Conservation (phyloP, 2,329 filamentous ascomycete genomes). For the Acrocalymma vagum region DNA sequence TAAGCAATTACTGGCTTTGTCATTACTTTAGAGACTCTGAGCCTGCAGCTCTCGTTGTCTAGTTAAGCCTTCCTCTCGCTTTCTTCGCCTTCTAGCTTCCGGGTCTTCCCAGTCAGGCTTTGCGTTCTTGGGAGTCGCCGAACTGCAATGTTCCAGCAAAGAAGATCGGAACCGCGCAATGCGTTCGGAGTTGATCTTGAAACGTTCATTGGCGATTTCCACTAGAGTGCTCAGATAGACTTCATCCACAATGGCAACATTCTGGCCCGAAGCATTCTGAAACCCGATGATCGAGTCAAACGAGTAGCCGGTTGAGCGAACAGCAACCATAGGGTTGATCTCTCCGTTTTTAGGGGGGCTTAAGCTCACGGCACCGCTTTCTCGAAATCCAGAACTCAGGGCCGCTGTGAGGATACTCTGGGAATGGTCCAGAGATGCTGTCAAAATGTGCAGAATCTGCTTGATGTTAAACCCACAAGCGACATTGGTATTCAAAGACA, state of each 20-base stretch:
- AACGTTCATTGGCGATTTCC: slow-evolving; percentile 76
- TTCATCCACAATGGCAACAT: slow-evolving; percentile 65
- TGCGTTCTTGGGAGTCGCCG: slow-evolving; percentile 8
- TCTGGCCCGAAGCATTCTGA: slow-evolving; percentile 45
- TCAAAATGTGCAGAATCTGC: slow-evolving; percentile 88
- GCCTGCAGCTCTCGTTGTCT: slow-evolving; percentile 53
- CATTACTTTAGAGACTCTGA: too few species aligned
- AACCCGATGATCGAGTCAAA: slow-evolving; percentile 83
- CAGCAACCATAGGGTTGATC: slow-evolving; percentile 78
- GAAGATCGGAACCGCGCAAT: slow-evolving; percentile 70
- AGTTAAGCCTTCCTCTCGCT: slow-evolving; percentile 57
- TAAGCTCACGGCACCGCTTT: slow-evolving; percentile 83
- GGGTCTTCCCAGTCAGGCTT: slow-evolving; percentile 52
- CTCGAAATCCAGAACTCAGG: slow-evolving; percentile 83
- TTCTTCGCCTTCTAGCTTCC: slow-evolving; percentile 47
- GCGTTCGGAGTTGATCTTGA: slow-evolving; percentile 72
- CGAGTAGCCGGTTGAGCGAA: slow-evolving; percentile 82
- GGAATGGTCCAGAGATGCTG: slow-evolving; percentile 77
- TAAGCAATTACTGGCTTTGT: too few species aligned
- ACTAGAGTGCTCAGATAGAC: slow-evolving; percentile 74
- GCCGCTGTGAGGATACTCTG: slow-evolving; percentile 79
- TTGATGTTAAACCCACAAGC: slow-evolving; percentile 25
- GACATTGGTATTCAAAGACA: slow-evolving; percentile 34
- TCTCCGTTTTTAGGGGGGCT: slow-evolving; percentile 46
- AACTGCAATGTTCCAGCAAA: slow-evolving; percentile 49